These are phyloP conservation scores for Drechslerella dactyloides DNA, from an alignment of 2,329 filamentous ascomycete species.

Conservation along the genomic window DNA sequence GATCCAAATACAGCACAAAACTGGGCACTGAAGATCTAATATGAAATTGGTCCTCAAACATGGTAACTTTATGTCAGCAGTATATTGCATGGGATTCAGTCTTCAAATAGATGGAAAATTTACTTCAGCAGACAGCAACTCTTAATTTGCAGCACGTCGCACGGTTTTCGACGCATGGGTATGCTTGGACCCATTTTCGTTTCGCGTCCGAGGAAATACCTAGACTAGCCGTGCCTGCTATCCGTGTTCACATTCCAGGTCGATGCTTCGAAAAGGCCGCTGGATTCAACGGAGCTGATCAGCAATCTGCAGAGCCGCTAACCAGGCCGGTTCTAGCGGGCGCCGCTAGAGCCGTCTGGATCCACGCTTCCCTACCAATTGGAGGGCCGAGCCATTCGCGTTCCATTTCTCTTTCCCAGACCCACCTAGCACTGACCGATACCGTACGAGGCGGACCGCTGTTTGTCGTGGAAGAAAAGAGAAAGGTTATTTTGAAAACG, in stretches of 20 bases:
- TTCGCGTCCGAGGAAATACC: neutral
- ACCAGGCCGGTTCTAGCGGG: conserved; percentile 15
- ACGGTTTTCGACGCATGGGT: neutral
- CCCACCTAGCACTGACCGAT: conserved; percentile 11
- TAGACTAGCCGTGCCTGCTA: neutral
- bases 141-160: neutral
- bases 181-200: neutral
- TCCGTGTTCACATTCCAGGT: neutral
- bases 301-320: conserved; percentile 6
- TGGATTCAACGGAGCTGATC: conserved; percentile 34
- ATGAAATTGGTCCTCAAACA: no score
- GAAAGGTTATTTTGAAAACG: neutral
- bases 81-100: no score
- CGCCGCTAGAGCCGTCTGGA: conserved; percentile 1
- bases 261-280: conserved; percentile 9
- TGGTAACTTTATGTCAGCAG: no score
- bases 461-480: conserved; percentile 1
- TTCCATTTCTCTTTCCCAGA: conserved; percentile 6
- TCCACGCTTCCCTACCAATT: conserved; percentile 9
- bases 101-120: no score
- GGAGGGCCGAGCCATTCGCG: conserved; percentile 7
- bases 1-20: no score
- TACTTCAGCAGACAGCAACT: neutral
- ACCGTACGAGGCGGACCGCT: conserved; percentile 9
- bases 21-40: no score